Base-by-base conservation (phyloP, 2,329 filamentous ascomycete species). In the Paraconiothyrium sp. region DNA sequence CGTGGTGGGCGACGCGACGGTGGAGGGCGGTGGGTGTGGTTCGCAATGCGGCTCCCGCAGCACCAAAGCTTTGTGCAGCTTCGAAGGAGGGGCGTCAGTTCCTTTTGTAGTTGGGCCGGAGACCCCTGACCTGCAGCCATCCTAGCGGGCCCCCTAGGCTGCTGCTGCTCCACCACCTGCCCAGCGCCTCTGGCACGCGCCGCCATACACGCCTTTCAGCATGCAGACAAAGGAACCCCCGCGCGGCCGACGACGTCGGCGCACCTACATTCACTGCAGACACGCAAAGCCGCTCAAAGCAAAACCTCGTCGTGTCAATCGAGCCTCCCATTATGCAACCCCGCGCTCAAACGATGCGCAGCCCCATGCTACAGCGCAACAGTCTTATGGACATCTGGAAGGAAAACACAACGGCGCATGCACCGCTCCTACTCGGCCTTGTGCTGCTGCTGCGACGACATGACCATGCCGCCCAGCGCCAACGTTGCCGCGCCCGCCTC, bases 381-480 rank as follows among this genome's bases (percentile, higher is more conserved):
- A 37, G 48, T 37, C 48, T 24, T 11, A 34, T 30, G 34, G 24
- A 22, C 20, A 51, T 16, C 2, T 32, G 30, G 7, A 51, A 35
- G 6, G 14, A 41, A 52, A 11, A 14, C n/a, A 16, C 7, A 27
- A 3, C 9, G 11, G 10, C 13, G 13, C 4, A 27, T 11, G 13
- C 37, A 9, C 5, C 4, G 2, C 24, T 4, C 35, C 51, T 54
- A 16, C 10, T 32, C 39, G 20, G 9, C 24, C 41, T 27, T 24
- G 27, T 41, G 30, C 30, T 47, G 41, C 30, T 47, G 41, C 9
- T 30, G 41, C 20, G 54, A 35, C 59, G 54, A 35, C 59, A 72
- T 52, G 39, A 72, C 72, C 71, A 76, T 74, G 59, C 73, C 75
- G 2, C 74, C 74, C 61, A 78, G 51, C 20, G 66, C 75, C 62